Base-by-base conservation (phyloP, 148 eudicot species). In the Persicaria maculosa region DNA sequence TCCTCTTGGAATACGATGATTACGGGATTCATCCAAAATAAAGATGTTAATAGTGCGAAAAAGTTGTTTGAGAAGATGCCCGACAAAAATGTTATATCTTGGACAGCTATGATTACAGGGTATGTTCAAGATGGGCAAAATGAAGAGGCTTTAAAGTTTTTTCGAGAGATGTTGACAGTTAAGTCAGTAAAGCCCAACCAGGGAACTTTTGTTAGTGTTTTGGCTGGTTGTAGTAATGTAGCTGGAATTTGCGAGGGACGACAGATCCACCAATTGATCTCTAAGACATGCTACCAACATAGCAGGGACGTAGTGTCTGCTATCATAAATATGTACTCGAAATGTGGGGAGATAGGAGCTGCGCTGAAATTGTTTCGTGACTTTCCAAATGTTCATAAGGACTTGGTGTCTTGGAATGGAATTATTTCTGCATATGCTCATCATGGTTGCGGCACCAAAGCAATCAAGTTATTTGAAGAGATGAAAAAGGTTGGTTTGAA, bases 341-440 rank as follows among this genome's bases (percentile, higher is more conserved):
- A 79, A 75, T 79, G 85, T 31, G 82, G 85, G 61, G 82, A 75
- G 59, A 40, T 82, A 25, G 46, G 22, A 15, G 61, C 59, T 54
- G 82, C 85, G 7, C 69, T 70, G 75, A 48, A 75, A 47, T 20
- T 78, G 59, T 83, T 78, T 47, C 75, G 77, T 58, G 77, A 72
- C 58, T 79, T 72, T 57, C 52, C 47, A 16, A 77, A 53, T 36
- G 17, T 73, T 9, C 55, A 68, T 9, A 68, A 53, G 44, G 85
- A 82, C 54, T 77, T 82, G 78, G 65, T 82, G 45, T 79, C 75
- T 2, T 79, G 85, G 82, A 82, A 82, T 57, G 71, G 69, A 5
- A 76, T 82, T 74, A 79, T 82, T 72, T 73, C 80, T 6, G 83
- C 81, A 22, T 83, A 80, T 75, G 81, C 83, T 22, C 85, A 82